Conservation (phyloP, 306 rosid species). For the Vigna hirtella region DNA sequence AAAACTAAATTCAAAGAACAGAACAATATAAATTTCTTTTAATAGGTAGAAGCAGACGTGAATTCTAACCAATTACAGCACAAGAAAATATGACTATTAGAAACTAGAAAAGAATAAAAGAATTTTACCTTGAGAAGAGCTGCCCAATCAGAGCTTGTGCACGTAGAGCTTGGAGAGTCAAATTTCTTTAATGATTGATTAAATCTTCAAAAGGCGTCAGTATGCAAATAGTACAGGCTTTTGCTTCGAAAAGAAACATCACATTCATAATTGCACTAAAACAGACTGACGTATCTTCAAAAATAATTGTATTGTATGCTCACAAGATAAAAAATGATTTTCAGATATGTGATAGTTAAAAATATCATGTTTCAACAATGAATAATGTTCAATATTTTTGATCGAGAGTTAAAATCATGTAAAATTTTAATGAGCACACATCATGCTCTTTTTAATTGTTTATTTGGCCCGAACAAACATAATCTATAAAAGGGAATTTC, state of each 20-base stretch:
- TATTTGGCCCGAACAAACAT: conserved; percentile 1
- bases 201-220: conserved; percentile 40
- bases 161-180: conserved; percentile 88
- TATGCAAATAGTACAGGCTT: conserved; percentile 21
- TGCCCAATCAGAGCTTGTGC: conserved; percentile 84
- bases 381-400: conserved; percentile 22
- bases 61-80: conserved; percentile 5
- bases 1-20: conserved; percentile 34
- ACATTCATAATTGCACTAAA: conserved; percentile 37
- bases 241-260: conserved; percentile 38
- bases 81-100: conserved; percentile 22
- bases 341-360: conserved; percentile 9
- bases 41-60: conserved; percentile 36
- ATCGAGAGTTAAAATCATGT: conserved; percentile 8
- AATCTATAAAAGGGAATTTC: conserved; percentile 41
- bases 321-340: neutral
- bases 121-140: conserved; percentile 78
- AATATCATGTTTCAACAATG: conserved; percentile 31
- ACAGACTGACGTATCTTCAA: conserved; percentile 36
- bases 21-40: neutral
- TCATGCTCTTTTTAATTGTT: conserved; percentile 32
- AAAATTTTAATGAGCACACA: conserved; percentile 26
- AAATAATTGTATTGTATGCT: neutral
- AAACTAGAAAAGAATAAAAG: conserved; percentile 30
- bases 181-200: conserved; percentile 67